Evolutionary conservation across 768 basidiomycete species (phyloP), one percentile per base, ranked within the genome.

Genomic region (Strobilomyces confusus): DNA sequence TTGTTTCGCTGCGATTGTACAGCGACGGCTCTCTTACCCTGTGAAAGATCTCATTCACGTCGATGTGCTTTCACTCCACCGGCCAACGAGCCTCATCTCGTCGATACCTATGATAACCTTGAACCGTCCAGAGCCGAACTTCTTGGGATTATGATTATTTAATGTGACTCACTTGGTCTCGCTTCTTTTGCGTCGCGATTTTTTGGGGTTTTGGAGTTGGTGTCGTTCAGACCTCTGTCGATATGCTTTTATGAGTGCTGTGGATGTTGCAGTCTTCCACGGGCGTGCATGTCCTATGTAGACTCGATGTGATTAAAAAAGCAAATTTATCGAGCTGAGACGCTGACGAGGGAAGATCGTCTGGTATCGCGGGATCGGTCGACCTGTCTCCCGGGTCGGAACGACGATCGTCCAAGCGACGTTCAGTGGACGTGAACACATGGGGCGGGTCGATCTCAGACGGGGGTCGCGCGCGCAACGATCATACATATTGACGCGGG

Each of bases 61-160:
- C 65, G 51, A 58, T 56, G 54, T 53, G 51, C 59, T 69, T 67
- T 63, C 50, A 61, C 63, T 14, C 38, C 51, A 58, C 68, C 57
- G 66, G 63, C 43, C 48, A 71, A 69, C 68, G 68, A 71, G 68
- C 69, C 69, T 70, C 68, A 58, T 57, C 68, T 69, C 68, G 68
- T 69, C 52, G 56, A 69, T 69, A 69, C 68, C 68, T 57, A 40
- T 49, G 30, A 15, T 5, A 17, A 22, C 42, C 33, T 42, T 45
- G 42, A 33, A 26, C 11, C 29, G 2, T 9, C 6, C 23, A 4
- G 2, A 32, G 45, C 55, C 37, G 37, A 25, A 17, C 25, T 33
- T 43, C 40, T 54, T 48, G 52, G 45, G n/a, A n/a, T n/a, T n/a
- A n/a, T n/a, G n/a, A 26, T 52, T 13, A 29, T 43, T 17, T 23